phyloP scores from a whole-genome alignment of 345 rosid species.

The Bretschneidera sinensis region DNA sequence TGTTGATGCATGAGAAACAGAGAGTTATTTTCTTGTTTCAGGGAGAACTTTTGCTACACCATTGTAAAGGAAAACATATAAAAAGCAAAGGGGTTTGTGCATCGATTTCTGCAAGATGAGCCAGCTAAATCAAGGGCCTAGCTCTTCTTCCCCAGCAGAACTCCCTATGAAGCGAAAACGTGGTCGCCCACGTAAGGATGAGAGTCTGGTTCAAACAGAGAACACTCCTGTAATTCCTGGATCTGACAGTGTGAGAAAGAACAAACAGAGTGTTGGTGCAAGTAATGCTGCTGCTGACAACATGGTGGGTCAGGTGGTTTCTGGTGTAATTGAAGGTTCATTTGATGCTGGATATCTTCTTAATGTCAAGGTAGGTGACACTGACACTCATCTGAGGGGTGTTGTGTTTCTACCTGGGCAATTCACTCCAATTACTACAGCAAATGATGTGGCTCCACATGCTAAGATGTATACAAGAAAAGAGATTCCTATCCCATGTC shows the following conservation, averaged over 20 bases:
- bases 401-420: conserved; percentile 44
- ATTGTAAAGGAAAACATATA: not conserved
- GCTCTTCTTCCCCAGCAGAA: conserved; percentile 32
- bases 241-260: conserved; percentile 21
- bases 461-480: conserved; percentile 46
- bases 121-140: conserved; percentile 24
- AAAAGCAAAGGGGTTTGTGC: not conserved
- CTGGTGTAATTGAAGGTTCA: conserved; percentile 60
- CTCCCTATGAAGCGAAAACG: conserved; percentile 44
- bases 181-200: conserved; percentile 58
- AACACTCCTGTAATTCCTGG: conserved; percentile 18
- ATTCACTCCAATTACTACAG: conserved; percentile 42
- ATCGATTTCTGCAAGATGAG: conserved; percentile 26
- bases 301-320: conserved; percentile 50
- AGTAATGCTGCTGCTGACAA: conserved; percentile 16
- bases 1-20: too few relatives aligned
- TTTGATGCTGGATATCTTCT: conserved; percentile 67
- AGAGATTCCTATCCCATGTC: conserved; percentile 37
- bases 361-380: conserved; percentile 47
- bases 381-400: conserved; percentile 50
- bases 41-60: not conserved
- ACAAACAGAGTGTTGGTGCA: conserved; percentile 20
- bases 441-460: conserved; percentile 64
- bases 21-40: too few relatives aligned
- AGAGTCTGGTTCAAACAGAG: conserved; percentile 25